Evolutionary conservation across 306 rosid species (phyloP), one percentile per base, ranked within the genome.

Genomic region (Erythrophleum fordii): DNA sequence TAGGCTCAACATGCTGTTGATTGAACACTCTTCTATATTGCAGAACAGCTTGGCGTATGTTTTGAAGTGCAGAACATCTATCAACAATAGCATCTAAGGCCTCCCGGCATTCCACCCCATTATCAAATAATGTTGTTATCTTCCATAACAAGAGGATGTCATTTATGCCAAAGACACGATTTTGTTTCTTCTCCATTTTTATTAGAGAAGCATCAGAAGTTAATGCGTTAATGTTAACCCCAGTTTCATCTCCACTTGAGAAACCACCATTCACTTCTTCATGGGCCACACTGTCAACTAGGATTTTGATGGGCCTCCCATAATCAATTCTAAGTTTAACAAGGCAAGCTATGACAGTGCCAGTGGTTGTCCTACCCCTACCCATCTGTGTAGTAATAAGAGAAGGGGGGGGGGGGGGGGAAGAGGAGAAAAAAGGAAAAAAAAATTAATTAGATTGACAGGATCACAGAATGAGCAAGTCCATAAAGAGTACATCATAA

Each of bases 301-400:
- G 80, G 80, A 90, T 83, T 90, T 90, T 93, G 80, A 93, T 81
- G 77, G 97, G 98, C 79, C 95, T 91, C 49, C 98, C 97, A 77
- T 89, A 77, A 84, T 93, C 93, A 80, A 91, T 85, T 72, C 98
- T 89, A 80, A 91, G 97, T 89, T 91, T 93, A 85, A 93, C 77
- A 83, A 93, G 97, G 83, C 98, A 93, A 78, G 98, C 98, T 80
- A 93, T 90, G 75, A 93, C 97, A 62, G 97, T 93, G 55, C 97
- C 98, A 46, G 98, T 91, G 77, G 98, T 94, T 73, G 98, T 94
- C 89, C 98, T 91, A 72, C 98, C 98, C 83, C 87, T 88, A 44
- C 98, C 98, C 98, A 91, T 94, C 97, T 94, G 88, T 71, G 81
- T 51, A 5, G 73, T 46, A 49, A 67, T 69, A 78, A 67, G 45